Conservation (phyloP, 1,284 basidiomycete genomes). For the Ceratobasidium sp. region DNA sequence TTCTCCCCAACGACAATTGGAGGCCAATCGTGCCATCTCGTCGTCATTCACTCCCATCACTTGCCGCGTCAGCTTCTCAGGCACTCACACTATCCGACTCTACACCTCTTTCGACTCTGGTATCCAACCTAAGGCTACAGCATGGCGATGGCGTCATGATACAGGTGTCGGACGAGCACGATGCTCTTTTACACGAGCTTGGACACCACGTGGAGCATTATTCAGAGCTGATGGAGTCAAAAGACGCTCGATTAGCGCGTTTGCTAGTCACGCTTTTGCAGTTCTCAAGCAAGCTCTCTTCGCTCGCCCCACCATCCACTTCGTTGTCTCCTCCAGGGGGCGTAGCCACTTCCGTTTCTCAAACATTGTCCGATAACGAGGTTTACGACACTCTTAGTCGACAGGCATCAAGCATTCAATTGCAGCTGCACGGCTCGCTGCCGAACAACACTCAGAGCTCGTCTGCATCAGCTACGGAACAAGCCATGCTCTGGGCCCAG, state of each 20-base stretch:
- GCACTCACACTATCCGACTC: slow-evolving; percentile 49
- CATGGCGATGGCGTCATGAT: slow-evolving; percentile 56
- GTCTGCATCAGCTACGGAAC: slow-evolving; percentile 64
- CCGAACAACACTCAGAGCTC: slow-evolving; percentile 45
- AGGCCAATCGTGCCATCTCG: slow-evolving; percentile 63
- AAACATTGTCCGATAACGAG: slow-evolving; percentile 44
- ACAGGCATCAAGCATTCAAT: slow-evolving; percentile 70
- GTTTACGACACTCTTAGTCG: slow-evolving; percentile 67
- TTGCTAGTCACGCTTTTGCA: slow-evolving; percentile 70
- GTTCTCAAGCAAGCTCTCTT: slow-evolving; percentile 66
- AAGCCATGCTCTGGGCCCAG: slow-evolving; percentile 71
- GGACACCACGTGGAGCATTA: slow-evolving; percentile 56
- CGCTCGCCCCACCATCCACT: slow-evolving; percentile 46
- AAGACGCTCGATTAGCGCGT: slow-evolving; percentile 65
- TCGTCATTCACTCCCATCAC: slow-evolving; percentile 65
- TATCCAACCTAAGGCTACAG: slow-evolving; percentile 61
- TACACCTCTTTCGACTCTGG: slow-evolving; percentile 66
- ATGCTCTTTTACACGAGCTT: slow-evolving; percentile 68
- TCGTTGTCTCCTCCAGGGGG: slow-evolving; percentile 39
- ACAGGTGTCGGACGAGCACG: slow-evolving; percentile 54
- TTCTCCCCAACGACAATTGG: slow-evolving; percentile 55
- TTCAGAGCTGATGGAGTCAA: slow-evolving; percentile 55
- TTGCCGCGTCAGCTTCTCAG: slow-evolving; percentile 49
- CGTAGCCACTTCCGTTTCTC: slow-evolving; percentile 6
- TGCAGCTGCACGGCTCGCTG: slow-evolving; percentile 54